Conservation (phyloP, 495 filamentous ascomycete genomes). For the Penicillium angulare region DNA sequence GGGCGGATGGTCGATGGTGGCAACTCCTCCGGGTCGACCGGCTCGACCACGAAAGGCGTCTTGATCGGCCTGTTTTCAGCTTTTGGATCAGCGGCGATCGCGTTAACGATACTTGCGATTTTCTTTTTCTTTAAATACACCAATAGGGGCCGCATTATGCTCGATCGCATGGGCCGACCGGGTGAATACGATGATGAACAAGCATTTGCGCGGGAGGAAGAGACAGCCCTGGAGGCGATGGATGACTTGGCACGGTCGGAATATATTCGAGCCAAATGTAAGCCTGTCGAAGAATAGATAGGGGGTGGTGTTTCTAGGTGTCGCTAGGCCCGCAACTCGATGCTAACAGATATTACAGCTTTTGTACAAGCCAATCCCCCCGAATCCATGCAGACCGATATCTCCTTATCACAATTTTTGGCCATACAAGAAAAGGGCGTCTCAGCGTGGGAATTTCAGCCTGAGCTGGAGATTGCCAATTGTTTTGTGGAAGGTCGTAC, state of each 20-base stretch:
- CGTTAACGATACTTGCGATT: slow-evolving; percentile 74
- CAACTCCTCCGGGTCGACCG: slow-evolving; percentile 52
- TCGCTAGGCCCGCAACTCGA: not conserved
- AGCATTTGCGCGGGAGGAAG: slow-evolving; percentile 86
- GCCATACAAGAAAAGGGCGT: slow-evolving; percentile 99
- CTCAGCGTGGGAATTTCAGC: slow-evolving; percentile 98
- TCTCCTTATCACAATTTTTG: slow-evolving; percentile 93
- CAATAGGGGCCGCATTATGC: slow-evolving; percentile 79
- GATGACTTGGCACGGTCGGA: slow-evolving; percentile 88
- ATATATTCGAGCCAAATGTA: slow-evolving; percentile 95
- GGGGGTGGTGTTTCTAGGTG: not conserved
- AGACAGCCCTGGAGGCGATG: slow-evolving; percentile 91
- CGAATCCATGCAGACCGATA: slow-evolving; percentile 93
- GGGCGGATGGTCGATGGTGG: slow-evolving; percentile 32
- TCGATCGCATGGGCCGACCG: slow-evolving; percentile 89
- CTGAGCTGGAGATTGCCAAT: slow-evolving; percentile 96
- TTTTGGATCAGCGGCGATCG: slow-evolving; percentile 85
- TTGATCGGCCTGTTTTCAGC: slow-evolving; percentile 95
- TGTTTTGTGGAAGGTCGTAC: slow-evolving; percentile 96
- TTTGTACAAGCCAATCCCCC: slow-evolving; percentile 94
- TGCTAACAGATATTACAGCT: slow-evolving; percentile 51
- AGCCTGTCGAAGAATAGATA: not conserved
- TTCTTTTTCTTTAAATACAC: slow-evolving; percentile 97
- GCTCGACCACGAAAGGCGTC: slow-evolving; percentile 74
- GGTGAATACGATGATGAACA: slow-evolving; percentile 99